Evolutionary conservation across 169 alveolate genomes (phyloP), one percentile per base, ranked within the genome.

Genomic region (Theileria luwenshuni): DNA sequence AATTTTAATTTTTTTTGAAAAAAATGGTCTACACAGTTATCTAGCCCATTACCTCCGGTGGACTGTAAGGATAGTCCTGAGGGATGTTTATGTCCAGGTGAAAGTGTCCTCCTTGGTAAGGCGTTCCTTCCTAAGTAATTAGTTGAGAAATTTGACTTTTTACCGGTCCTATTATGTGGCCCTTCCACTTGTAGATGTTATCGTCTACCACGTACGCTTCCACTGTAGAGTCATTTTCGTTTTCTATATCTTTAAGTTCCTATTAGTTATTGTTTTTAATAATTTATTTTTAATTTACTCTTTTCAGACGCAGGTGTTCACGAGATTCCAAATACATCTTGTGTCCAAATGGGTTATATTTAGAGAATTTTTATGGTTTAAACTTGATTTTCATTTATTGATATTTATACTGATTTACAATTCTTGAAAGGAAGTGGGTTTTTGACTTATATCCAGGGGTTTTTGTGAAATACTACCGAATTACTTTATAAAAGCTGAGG

Each of bases 61-160:
- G 94, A 54, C 80, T 90, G 61, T 96, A 97, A 23, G 99, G 99
- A 80, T 96, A 97, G 61, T 95, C 98, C 47, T 83, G 74, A 23
- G 99, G 99, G 27, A 97, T 93, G 49, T 71, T 68, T 45, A 97
- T 96, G 77, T 93, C 97, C 33, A 96, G 77, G 48, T 73, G 72
- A 86, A 94, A 96, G 75, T 83, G 84, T 7, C 99, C 99, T 23
- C 96, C 98, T 41, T 90, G 95, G 80, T 96, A 96, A 47, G 97
- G 96, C 8, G 99, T 94, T 70, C 95, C 98, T 33, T 61, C 60
- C 94, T 88, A 63, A 25, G 17, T 58, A 83, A 23, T 25, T 51
- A 7, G 35, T 35, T 15, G 3, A 6, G 3, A 25, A 17, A 54
- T 60, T 27, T 2, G 62, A 35, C 15, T 33, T 21, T 23, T 58